Base-by-base conservation (phyloP, 768 basidiomycete species). In the Pisolithus orientalis region DNA sequence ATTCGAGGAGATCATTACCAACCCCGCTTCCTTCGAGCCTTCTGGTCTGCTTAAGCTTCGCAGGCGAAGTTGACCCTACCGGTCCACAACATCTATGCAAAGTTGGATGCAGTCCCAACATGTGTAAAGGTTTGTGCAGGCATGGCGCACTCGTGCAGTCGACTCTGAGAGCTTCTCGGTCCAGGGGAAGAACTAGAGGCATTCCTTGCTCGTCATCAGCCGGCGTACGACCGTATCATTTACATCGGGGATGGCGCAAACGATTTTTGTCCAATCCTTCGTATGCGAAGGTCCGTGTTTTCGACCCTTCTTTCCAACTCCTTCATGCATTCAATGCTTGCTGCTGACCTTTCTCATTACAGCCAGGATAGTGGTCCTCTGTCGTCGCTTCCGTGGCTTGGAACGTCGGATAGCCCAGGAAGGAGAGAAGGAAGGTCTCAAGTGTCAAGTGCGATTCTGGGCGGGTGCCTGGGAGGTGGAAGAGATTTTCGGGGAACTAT, bases 391-490 rank as follows among this genome's bases (percentile, higher is more conserved):
- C 67, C 83, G 88, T 51, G 92, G 87, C 40, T 73, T 99, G 42
- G 82, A 91, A 58, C 80, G 75, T 59, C 81, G 91, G 31, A 92
- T 98, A 58, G 73, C 75, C 38, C 75, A 77, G 46, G 90, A 96
- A 53, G 89, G 88, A 3, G 61, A 75, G 40, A 67, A 66, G 37
- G 69, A 70, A 10, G 89, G 89, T 10, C 76, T 96, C 54, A 79
- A 80, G 53, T 85, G 85, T 59, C 66, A 83, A 50, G 79, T 94
- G 53, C 75, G 81, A 59, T 87, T 90, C 64, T 98, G 95, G 95
- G 80, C 80, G 6, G 93, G 91, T 37, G 94, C 94, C 42, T 98
- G 95, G 95, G 92, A 97, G 66, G 84, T 94, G 44, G 95, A 98
- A 67, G 91, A 95, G 68, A 77, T 80, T 42, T 88, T 92, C 61